Conservation (phyloP, 352 stramenopile species). For the Pythium plurisporium region DNA sequence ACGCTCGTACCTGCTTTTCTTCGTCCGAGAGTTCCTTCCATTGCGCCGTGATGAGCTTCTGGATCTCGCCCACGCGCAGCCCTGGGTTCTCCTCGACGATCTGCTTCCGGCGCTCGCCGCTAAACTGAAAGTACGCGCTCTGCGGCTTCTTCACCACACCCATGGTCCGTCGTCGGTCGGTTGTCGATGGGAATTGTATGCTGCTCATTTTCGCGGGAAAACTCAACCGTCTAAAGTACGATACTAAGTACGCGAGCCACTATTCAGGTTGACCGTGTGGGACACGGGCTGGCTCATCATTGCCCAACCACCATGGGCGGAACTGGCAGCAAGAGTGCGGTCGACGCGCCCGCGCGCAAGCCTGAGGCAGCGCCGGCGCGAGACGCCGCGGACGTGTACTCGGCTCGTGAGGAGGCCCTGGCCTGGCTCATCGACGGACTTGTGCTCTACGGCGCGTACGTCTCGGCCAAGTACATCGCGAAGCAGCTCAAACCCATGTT, state of each 20-base stretch:
- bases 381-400: constrained; percentile 23
- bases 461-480: constrained; percentile 80
- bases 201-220: constrained; percentile 8
- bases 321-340: constrained; percentile 50
- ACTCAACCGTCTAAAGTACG: neutral
- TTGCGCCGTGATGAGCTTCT: constrained; percentile 87
- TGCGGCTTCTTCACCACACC: constrained; percentile 76
- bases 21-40: constrained; percentile 86
- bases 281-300: neutral
- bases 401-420: constrained; percentile 47
- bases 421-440: constrained; percentile 73
- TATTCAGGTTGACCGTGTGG: neutral
- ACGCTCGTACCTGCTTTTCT: constrained; percentile 62
- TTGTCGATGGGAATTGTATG: neutral
- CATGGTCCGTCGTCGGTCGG: no score
- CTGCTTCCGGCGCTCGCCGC: constrained; percentile 67
- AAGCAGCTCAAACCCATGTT: constrained; percentile 85
- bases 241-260: neutral
- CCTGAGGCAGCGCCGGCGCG: neutral
- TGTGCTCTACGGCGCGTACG: constrained; percentile 80
- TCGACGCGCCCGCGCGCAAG: constrained; percentile 11
- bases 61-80: constrained; percentile 66
- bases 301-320: constrained; percentile 38
- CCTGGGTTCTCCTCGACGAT: constrained; percentile 60
- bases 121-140: constrained; percentile 85